phyloP scores from a whole-genome alignment of 257 asterid species.

The Ajuga chamaepitys region DNA sequence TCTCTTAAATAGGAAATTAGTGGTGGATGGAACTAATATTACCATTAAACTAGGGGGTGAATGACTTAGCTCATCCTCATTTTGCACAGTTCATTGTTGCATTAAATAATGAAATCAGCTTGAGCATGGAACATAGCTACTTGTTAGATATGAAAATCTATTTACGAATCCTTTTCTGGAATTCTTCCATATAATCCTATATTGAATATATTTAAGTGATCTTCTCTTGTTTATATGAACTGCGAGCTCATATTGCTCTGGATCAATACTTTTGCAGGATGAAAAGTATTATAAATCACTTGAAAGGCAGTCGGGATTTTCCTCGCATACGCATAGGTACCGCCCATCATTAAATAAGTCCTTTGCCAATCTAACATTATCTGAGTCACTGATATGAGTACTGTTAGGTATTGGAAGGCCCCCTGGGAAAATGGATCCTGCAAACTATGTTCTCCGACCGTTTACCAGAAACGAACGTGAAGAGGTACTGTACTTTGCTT shows the following conservation, averaged over 20 bases:
- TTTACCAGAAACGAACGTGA: slow-evolving; percentile 69
- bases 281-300: slow-evolving; percentile 77
- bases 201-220: not conserved
- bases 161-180: not conserved
- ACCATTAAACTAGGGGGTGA: no score
- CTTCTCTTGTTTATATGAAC: not conserved
- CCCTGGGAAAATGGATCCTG: slow-evolving; percentile 82
- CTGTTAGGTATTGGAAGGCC: slow-evolving; percentile 86
- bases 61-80: not conserved
- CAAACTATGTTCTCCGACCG: slow-evolving; percentile 71
- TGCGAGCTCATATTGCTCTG: not conserved
- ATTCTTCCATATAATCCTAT: not conserved
- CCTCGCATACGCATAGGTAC: slow-evolving; percentile 90
- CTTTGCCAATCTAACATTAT: not conserved
- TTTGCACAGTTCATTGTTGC: not conserved
- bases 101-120: not conserved
- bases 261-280: slow-evolving; percentile 45
- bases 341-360: not conserved
- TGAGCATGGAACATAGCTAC: not conserved
- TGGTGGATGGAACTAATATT: no score
- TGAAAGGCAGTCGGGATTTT: slow-evolving; percentile 74
- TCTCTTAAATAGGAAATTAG: no score
- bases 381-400: not conserved
- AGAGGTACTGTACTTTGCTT: slow-evolving; percentile 47
- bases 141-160: not conserved